Base-by-base conservation (phyloP, 2,329 filamentous ascomycete genomes). In the Ascochyta rabiei region DNA sequence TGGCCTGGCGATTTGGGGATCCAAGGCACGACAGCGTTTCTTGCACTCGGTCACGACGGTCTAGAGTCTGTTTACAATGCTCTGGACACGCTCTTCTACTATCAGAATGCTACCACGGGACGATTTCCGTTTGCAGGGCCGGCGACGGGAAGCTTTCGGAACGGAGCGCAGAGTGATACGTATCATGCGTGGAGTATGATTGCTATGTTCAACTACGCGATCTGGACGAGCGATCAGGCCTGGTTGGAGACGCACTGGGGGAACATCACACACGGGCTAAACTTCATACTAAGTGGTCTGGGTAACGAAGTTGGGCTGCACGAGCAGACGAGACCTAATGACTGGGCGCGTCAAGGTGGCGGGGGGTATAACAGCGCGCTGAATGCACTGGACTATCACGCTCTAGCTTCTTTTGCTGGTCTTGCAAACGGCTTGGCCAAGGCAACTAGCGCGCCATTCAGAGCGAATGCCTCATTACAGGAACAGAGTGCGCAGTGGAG, bases 341-440 rank as follows among this genome's bases (percentile, higher is more conserved):
- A 74, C 46, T 74, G 71, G 71, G 69, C 62, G 5, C 62, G 71
- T 2, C 60, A 68, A 45, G 63, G 63, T 15, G 64, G 63, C 2
- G 71, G 72, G 0, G 68, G 58, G 6, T 70, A 66, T 54, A 73
- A 72, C 56, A 67, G 61, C 47, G 68, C 67, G n/a, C 60, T 72
- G 12, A 74, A 74, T 38, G 65, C 69, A 2, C 57, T 74, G 8
- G 61, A 72, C 44, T 73, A 70, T 53, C 71, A 71, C 33, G 68
- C 66, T 9, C 56, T 74, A 15, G 28, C 30, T 6, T 58, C 66
- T 1, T 44, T 69, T 13, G 52, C 69, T 3, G 41, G 35, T 2
- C 60, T 72, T 6, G 60, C 61, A 1, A 35, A 61, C 18, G 59
- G 35, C 3, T 28, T 48, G 19, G 51, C 59, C 2, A 53, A 50